These are phyloP conservation scores for Rhynchosporium graminicola DNA, from an alignment of 2,329 filamentous ascomycete genomes.

Conservation along the genomic window DNA sequence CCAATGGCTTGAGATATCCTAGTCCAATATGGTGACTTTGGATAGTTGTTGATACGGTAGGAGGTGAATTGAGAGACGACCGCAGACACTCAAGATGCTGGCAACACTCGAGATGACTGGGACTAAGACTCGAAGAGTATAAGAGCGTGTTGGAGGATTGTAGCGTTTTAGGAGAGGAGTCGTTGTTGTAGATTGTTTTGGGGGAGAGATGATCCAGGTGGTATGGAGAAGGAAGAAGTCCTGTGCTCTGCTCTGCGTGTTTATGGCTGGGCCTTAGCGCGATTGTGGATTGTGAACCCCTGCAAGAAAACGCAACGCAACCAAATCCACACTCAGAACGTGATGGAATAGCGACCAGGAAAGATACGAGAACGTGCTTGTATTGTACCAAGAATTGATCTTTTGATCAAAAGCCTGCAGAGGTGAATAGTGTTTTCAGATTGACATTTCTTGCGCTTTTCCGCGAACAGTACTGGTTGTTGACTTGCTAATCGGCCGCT, in stretches of 20 bases:
- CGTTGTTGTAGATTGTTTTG: constrained; percentile 18
- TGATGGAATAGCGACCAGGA: constrained; percentile 14
- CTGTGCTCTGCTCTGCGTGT: constrained; percentile 5
- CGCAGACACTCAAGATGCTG: constrained; percentile 27
- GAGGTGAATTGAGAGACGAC: constrained; percentile 15
- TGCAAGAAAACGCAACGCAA: constrained; percentile 13
- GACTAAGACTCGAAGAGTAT: constrained; percentile 18
- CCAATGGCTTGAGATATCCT: constrained; percentile 22
- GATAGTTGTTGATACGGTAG: constrained; percentile 32
- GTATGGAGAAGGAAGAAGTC: constrained; percentile 12
- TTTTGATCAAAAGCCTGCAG: not conserved
- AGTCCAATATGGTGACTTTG: constrained; percentile 18
- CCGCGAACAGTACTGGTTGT: not conserved
- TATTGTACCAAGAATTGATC: not conserved
- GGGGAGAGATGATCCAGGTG: constrained; percentile 13
- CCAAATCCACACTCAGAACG: not conserved
- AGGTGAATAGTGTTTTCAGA: not conserved
- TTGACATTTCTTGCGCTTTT: not conserved
- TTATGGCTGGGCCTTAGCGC: constrained; percentile 15
- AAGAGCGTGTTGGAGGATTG: constrained; percentile 34
- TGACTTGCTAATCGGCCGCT: not conserved
- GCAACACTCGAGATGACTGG: constrained; percentile 22
- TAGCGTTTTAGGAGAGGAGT: constrained; percentile 8
- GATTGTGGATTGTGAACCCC: constrained; percentile 18
- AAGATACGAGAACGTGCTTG: constrained; percentile 7